Evolutionary conservation across 2,329 filamentous ascomycete genomes (phyloP).

Genomic region (Nothomitra cinnamomea): DNA sequence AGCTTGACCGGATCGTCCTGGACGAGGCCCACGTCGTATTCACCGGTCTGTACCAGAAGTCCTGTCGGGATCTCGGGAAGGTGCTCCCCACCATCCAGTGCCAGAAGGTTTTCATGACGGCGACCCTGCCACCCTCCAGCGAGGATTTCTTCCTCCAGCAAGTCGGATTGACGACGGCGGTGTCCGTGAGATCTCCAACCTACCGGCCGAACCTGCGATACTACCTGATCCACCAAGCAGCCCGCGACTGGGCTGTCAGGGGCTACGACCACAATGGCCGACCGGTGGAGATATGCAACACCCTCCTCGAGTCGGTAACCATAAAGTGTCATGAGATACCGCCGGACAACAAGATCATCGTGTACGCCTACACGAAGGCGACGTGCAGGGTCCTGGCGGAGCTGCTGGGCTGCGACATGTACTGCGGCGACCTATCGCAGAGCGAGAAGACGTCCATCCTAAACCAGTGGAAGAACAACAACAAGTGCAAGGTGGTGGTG

Average conservation of each 20-base stretch:
- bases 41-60: not conserved
- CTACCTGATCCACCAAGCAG: not conserved
- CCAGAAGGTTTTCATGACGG: not conserved
- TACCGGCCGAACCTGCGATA: not conserved
- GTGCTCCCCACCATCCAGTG: not conserved
- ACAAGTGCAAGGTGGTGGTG: not conserved
- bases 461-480: not conserved
- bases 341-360: not conserved
- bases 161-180: not conserved
- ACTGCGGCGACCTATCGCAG: not conserved
- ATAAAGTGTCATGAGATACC: not conserved
- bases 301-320: not conserved
- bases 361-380: not conserved
- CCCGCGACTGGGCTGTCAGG: not conserved
- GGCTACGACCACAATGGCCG: not conserved
- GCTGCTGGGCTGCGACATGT: not conserved
- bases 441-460: not conserved
- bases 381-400: not conserved
- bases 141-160: not conserved
- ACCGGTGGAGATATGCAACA: no score
- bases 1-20: not conserved
- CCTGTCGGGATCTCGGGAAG: not conserved
- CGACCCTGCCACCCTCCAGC: not conserved
- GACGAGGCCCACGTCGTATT: not conserved
- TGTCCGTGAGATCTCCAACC: not conserved